These are phyloP conservation scores for Nicotiana attenuata DNA, from an alignment of 257 asterid genomes.

Conservation along the genomic window DNA sequence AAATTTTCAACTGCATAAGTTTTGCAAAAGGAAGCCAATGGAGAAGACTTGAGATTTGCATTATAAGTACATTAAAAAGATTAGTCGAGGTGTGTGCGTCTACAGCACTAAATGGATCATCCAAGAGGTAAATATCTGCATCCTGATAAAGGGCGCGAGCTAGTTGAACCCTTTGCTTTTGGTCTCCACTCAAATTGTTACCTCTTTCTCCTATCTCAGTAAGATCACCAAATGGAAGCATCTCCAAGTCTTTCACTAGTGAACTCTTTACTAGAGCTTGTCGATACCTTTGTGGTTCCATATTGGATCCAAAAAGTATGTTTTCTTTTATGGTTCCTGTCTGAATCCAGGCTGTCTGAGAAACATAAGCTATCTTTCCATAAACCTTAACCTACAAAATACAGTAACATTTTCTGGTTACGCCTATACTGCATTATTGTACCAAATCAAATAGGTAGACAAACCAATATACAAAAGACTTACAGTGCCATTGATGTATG, in stretches of 20 bases:
- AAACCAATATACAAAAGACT: conserved; percentile 25
- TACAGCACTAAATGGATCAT: conserved; percentile 94
- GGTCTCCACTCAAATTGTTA: conserved; percentile 91
- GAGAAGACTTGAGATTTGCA: background rate
- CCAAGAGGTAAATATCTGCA: conserved; percentile 83
- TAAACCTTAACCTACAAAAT: conserved; percentile 51
- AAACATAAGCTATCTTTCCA: conserved; percentile 81
- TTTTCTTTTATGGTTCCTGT: conserved; percentile 81
- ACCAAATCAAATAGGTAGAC: background rate
- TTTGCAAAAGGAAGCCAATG: background rate
- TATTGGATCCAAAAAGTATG: conserved; percentile 65
- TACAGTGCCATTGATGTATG: conserved; percentile 65
- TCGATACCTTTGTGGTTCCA: conserved; percentile 55
- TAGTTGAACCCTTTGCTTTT: conserved; percentile 85
- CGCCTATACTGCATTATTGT: background rate
- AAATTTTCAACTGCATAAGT: background rate
- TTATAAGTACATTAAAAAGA: conserved; percentile 49
- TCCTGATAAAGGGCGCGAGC: conserved; percentile 90
- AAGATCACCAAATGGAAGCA: conserved; percentile 81
- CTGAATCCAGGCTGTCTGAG: conserved; percentile 97
- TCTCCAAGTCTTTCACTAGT: conserved; percentile 74
- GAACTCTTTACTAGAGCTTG: conserved; percentile 71
- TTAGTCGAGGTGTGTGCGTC: conserved; percentile 90
- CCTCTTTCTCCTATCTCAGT: conserved; percentile 97
- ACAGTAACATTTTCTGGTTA: background rate